Evolutionary conservation across 2,329 filamentous ascomycete genomes (phyloP), one percentile per base, ranked within the genome.

Genomic region (Penicillium sp.): DNA sequence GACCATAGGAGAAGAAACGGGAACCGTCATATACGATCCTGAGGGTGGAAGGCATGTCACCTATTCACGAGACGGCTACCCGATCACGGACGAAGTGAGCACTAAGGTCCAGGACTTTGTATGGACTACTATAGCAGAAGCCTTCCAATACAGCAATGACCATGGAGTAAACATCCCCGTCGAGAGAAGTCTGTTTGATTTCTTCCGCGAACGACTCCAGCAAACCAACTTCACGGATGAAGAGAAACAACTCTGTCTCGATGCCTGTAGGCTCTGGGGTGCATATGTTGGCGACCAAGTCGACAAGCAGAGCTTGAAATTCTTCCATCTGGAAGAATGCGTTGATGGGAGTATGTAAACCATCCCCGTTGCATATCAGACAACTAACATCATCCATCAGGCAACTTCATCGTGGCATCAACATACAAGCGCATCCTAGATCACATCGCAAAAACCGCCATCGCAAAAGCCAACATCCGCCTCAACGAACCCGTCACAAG

Each of bases 291-390:
- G 85, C 7, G 83, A 82, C 57, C 77, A 81, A 0, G 76, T 86
- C 31, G 79, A 83, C 61, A 78, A 72, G 43, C 85, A 88, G 67
- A 86, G 83, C 64, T 69, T 88, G 58, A 84, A 81, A 63, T 88
- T 84, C 69, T 86, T 87, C 65, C 85, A 82, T 76, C 73, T 88
- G 29, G 85, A 88, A 65, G 84, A 87, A 66, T 86, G 83, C 55
- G 82, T 87, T 47, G 85, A 87, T 63, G 85, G 85, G 18, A 77
- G 79, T 78, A 39, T 11, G 32, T 26, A 22, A 16, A 11, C 16
- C 8, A 20, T 10, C 6, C 29, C 29, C 2, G 2, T 14, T 20
- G 2, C 13, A 46, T 7, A 34, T 5, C 8, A 22, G 26, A 32
- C 11, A 2, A 7, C 43, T 62, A 24, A 61, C 44, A 31, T 37